Conservation (phyloP, 805 yeast genomes). For the Brettanomyces bruxellensis region DNA sequence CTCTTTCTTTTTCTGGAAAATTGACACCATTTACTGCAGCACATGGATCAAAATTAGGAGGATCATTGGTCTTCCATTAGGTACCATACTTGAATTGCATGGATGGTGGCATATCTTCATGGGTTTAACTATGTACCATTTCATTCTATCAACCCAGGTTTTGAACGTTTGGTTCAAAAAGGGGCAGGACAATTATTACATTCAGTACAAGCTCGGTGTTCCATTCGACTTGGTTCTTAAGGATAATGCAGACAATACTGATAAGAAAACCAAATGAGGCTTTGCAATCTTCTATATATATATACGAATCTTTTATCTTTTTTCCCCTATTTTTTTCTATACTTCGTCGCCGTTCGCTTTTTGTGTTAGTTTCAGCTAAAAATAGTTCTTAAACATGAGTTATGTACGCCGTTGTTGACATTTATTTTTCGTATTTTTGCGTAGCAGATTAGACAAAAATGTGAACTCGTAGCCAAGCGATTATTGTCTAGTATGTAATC, state of each 20-base stretch:
- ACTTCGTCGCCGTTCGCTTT: too few species aligned
- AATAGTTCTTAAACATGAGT: too few species aligned
- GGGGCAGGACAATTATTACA: constrained; percentile 40
- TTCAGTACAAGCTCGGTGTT: constrained; percentile 46
- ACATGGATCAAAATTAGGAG: constrained; percentile 51
- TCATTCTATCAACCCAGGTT: constrained; percentile 67
- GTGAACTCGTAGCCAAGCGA: too few species aligned
- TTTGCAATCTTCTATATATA: neutral
- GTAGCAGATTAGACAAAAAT: too few species aligned
- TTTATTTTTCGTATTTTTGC: too few species aligned
- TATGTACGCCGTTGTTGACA: too few species aligned
- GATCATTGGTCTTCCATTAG: constrained; percentile 68
- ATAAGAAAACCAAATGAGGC: neutral
- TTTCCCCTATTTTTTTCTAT: neutral
- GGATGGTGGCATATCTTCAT: constrained; percentile 94
- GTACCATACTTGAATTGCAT: constrained; percentile 70
- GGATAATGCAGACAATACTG: too few species aligned
- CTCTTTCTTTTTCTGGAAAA: constrained; percentile 79
- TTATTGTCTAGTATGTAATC: too few species aligned
- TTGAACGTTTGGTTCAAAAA: constrained; percentile 56
- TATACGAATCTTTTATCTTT: neutral
- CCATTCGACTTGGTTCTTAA: constrained; percentile 38
- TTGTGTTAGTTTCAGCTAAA: too few species aligned
- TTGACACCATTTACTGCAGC: constrained; percentile 73
- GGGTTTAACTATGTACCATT: constrained; percentile 75